Base-by-base conservation (phyloP, 306 rosid genomes). In the Quercus bicolor region DNA sequence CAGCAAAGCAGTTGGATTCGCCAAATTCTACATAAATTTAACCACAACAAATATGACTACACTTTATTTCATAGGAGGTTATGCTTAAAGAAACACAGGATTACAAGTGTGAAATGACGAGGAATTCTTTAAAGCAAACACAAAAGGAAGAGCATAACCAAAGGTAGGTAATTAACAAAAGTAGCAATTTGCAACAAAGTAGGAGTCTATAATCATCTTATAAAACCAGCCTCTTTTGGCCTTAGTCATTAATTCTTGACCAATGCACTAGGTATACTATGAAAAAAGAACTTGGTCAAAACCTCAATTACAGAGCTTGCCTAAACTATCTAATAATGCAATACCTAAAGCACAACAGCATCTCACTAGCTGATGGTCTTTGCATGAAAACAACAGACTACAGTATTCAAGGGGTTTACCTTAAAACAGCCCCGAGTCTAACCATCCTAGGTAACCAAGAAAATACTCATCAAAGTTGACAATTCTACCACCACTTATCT, bases 1-100 rank as follows among this genome's bases (percentile, higher is more conserved):
- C 61, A 95, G 86, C 84, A 95, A 89, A 53, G 99, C 99, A 76
- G 98, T 96, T 43, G 98, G 99, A 78, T 96, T 96, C 51, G 98
- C 99, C 93, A 96, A 72, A 77, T 96, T 91, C 99, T 96, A 79
- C 56, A 29, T 68, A 73, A 80, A 79, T 77, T 76, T 73, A 84
- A 77, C 53, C 15, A 77, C 28, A 78, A 40, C 24, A 60, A 76
- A 77, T 37, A 78, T 66, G 56, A 78, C 37, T 82, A 20, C 28
- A 21, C 37, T 66, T 66, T 66, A 21, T 34, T 19, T 33, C 52
- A 66, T 8, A 19, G 26, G 52, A 66, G 20, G 52, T 33, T 59
- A 66, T 33, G 51, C 72, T 66, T 66, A 66, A 66, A 66, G 51
- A 66, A 66, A 34, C 15, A 66, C 9, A 21, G 72, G 37, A 9